Evolutionary conservation across 768 basidiomycete species (phyloP), one percentile per base, ranked within the genome.

Genomic region (Suillus luteus): DNA sequence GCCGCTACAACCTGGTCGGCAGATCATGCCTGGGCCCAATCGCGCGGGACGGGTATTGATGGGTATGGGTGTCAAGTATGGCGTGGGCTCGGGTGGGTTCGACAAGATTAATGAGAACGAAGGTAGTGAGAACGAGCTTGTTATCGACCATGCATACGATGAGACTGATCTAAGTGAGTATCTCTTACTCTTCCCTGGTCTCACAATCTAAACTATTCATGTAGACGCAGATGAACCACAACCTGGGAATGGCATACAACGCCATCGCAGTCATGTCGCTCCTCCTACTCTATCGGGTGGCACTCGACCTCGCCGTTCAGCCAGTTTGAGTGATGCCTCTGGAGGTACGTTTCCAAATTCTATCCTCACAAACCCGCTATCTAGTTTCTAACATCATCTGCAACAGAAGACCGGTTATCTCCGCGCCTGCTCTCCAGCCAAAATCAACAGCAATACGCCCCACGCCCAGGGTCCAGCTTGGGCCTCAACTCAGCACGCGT

Each of bases 241-340:
- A 40, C 61, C 65, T 4, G 59, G 40, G 24, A 75, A 74, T 61
- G 72, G 69, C 22, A 37, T 61, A 12, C 57, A 65, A 60, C 76
- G 73, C 63, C 75, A 71, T 40, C 70, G 75, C 31, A 73, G 48
- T 57, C 69, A 76, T 38, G 72, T 41, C 33, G 66, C 70, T 31
- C 61, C 75, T 59, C 64, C 66, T 55, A 55, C 71, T 48, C 77
- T 78, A 62, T 83, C 84, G 37, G 77, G 79, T 12, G 78, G 68
- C 63, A 79, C 80, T n/a, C 84, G 90, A 43, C 85, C 88, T 57
- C 80, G 91, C 62, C 82, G 91, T 62, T 92, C 90, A n/a, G 88
- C 89, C 17, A 91, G 90, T 72, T 77, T 92, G 58, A 92, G 89
- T 69, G 89, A 92, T 71, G 85, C 86, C 35, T 70, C 70, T 62